Percentiles rank a stretch among this genome's conserved stretches.
Evolutionary conservation across 2,329 filamentous ascomycete genomes (phyloP).

Genomic region (Alternaria sp.): DNA sequence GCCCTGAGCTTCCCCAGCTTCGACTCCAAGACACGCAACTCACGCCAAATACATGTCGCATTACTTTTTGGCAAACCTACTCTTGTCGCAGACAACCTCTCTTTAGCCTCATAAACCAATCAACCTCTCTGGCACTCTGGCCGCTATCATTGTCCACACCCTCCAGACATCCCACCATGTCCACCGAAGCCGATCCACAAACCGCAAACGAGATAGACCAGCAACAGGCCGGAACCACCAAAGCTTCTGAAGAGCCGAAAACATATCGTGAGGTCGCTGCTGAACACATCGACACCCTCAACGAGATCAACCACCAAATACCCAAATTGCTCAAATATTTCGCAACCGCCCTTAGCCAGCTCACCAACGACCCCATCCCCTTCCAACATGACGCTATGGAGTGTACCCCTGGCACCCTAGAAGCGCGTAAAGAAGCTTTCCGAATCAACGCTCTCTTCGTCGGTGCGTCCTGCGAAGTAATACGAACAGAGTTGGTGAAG

Average conservation of each 20-base stretch:
- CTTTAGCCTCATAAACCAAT: not conserved
- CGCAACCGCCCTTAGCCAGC: constrained; percentile 77
- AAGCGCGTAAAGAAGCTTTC: constrained; percentile 53
- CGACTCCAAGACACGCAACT: not conserved
- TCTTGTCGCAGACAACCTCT: not conserved
- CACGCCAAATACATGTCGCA: not conserved
- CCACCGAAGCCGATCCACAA: constrained; percentile 15
- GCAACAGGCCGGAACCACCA: constrained; percentile 7
- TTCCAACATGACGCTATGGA: constrained; percentile 44
- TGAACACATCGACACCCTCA: constrained; percentile 44
- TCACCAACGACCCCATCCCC: constrained; percentile 60
- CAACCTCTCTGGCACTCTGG: not conserved
- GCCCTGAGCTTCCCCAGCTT: constrained; percentile 11
- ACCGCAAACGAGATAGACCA: constrained; percentile 7
- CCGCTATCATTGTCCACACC: not conserved
- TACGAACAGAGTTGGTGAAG: constrained; percentile 35
- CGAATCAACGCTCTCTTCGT: constrained; percentile 70
- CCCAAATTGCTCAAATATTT: constrained; percentile 74
- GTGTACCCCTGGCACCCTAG: constrained; percentile 44
- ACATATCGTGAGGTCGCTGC: constrained; percentile 44
- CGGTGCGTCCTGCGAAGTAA: constrained; percentile 71
- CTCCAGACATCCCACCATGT: constrained; percentile 23
- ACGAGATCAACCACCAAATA: constrained; percentile 38
- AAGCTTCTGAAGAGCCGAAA: constrained; percentile 20
- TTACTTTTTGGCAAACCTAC: not conserved